phyloP scores from a whole-genome alignment of 306 rosid genomes.

The Fragaria vesca region DNA sequence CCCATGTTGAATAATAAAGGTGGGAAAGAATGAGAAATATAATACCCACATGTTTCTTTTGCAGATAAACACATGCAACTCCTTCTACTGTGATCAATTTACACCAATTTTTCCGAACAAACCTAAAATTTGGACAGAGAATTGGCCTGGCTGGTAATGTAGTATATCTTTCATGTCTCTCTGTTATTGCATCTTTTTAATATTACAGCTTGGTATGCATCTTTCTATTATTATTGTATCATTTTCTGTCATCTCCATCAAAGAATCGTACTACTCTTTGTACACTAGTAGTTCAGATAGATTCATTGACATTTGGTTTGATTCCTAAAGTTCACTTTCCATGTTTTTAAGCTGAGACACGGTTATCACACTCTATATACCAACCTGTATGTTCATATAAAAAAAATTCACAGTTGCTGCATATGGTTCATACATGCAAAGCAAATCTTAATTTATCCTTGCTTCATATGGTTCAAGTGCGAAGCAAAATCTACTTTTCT shows the following conservation, averaged over 20 bases:
- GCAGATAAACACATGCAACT: constrained; percentile 91
- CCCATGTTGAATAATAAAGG: neutral
- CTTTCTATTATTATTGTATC: neutral
- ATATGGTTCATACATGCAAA: neutral
- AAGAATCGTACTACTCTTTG: neutral
- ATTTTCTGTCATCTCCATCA: neutral
- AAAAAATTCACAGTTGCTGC: neutral
- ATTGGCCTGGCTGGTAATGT: constrained; percentile 97
- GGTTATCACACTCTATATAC: no score
- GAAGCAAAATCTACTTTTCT: neutral
- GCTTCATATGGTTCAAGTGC: neutral
- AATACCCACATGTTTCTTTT: constrained; percentile 27
- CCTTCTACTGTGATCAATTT: constrained; percentile 89
- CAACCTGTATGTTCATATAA: no score
- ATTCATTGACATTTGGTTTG: neutral
- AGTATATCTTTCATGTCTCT: constrained; percentile 18
- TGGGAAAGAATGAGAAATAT: constrained; percentile 16
- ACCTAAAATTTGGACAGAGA: constrained; percentile 97
- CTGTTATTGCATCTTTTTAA: constrained; percentile 14
- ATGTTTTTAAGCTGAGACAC: neutral
- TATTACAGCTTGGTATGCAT: neutral
- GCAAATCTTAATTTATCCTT: neutral
- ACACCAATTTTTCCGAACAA: constrained; percentile 77
- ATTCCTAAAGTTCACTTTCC: neutral
- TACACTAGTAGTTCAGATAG: neutral